A percentile compares a stretch with the other conserved stretches of the same genome.
phyloP scores from a whole-genome alignment of 176 grass and related monocot genomes.

The Ananas comosus region DNA sequence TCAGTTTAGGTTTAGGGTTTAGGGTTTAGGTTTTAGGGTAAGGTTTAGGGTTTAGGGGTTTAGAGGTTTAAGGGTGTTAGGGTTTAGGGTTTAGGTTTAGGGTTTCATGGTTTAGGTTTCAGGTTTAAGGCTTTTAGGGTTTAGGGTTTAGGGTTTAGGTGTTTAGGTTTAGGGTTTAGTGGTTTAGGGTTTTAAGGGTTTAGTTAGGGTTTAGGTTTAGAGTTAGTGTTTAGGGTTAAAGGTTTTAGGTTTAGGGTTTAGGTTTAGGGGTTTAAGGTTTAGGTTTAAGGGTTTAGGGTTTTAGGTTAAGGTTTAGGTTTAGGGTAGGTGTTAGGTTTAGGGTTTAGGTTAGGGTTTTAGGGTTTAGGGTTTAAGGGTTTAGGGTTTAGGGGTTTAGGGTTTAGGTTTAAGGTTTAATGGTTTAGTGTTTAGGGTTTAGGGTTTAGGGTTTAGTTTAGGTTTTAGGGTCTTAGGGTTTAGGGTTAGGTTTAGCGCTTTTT shows the following conservation, averaged over 20 bases:
- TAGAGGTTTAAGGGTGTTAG: slow-evolving; percentile 5
- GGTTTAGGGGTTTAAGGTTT: slow-evolving; percentile 27
- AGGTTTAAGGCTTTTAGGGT: slow-evolving; percentile 19
- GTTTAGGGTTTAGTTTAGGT: slow-evolving; percentile 17
- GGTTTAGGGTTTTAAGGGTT: slow-evolving; percentile 9
- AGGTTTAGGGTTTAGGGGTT: neutral
- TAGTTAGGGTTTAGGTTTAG: slow-evolving; percentile 21
- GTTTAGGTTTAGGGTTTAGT: slow-evolving; percentile 12
- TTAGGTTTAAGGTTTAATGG: slow-evolving; percentile 12
- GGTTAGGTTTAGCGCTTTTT: too few relatives aligned
- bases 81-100: slow-evolving; percentile 19
- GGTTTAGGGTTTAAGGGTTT: slow-evolving; percentile 18
- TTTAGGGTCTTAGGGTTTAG: too few relatives aligned
- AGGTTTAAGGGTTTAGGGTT: slow-evolving; percentile 16
- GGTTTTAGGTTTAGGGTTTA: slow-evolving; percentile 29
- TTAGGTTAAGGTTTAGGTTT: slow-evolving; percentile 12
- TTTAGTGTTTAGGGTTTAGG: slow-evolving; percentile 25
- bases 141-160: slow-evolving; percentile 15
- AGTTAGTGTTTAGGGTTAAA: slow-evolving; percentile 24
- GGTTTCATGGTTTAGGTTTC: slow-evolving; percentile 19
- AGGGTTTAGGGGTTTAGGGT: slow-evolving; percentile 4
- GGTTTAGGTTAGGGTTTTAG: slow-evolving; percentile 5
- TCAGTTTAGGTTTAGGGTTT: slow-evolving; percentile 26
- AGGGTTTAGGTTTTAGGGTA: slow-evolving; percentile 11
- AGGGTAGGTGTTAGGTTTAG: neutral